These are phyloP conservation scores for Eutrema japonicum DNA, from an alignment of 345 rosid species.

Conservation along the genomic window DNA sequence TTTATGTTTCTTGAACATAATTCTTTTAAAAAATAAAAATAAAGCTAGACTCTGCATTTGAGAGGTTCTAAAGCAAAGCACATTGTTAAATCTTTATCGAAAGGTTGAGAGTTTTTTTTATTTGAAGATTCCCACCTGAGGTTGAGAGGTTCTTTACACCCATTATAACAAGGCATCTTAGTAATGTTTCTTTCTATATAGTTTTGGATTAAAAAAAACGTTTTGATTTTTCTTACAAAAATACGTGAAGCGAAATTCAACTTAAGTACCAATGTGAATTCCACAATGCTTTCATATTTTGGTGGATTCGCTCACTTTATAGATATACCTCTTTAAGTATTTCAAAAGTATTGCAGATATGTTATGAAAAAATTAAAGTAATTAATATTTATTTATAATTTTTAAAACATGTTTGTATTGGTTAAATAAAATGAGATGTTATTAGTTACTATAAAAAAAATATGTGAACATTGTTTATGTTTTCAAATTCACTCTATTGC, in stretches of 20 bases:
- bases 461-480: too few species aligned
- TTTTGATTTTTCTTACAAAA: not conserved
- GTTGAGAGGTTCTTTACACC: conserved; percentile 26
- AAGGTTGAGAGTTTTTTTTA: not conserved
- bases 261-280: conserved; percentile 5
- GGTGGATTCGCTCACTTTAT: conserved; percentile 12
- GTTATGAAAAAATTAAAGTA: too few species aligned
- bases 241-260: not conserved
- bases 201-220: not conserved
- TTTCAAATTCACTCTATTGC: too few species aligned
- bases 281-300: conserved; percentile 3
- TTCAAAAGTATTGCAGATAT: too few species aligned
- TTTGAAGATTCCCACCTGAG: conserved; percentile 22
- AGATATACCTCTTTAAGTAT: not conserved
- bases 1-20: not conserved
- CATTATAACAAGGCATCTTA: conserved; percentile 23
- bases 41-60: conserved; percentile 12
- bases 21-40: not conserved
- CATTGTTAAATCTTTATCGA: conserved; percentile 6
- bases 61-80: conserved; percentile 34
- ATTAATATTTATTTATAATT: too few species aligned
- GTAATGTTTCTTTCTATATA: conserved; percentile 16
- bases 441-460: too few species aligned
- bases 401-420: too few species aligned
- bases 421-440: too few species aligned